Conservation (phyloP, 257 asterid species). For the Penstemon newberryi region DNA sequence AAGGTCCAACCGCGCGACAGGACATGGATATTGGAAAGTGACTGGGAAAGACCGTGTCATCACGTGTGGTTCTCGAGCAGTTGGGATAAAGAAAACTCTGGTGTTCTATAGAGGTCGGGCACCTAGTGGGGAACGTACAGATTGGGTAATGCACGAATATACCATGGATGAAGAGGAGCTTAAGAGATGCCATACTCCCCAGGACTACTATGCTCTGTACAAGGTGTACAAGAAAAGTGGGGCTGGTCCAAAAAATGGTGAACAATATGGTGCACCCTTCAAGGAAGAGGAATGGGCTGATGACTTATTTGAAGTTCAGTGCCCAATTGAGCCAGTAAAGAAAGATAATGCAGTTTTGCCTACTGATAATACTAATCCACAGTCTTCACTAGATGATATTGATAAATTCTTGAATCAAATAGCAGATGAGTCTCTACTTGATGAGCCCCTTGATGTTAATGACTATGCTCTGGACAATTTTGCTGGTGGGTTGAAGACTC, state of each 20-base stretch:
- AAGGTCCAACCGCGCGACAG: conserved; percentile 89
- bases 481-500: conserved; percentile 41
- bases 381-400: conserved; percentile 41
- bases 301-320: conserved; percentile 37
- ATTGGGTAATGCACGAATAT: conserved; percentile 99
- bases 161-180: conserved; percentile 60
- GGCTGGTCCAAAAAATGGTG: conserved; percentile 94
- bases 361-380: conserved; percentile 23
- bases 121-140: conserved; percentile 82
- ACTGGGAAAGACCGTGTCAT: conserved; percentile 92
- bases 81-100: conserved; percentile 94
- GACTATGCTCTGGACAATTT: conserved; percentile 36
- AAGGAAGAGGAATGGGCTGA: conserved; percentile 90
- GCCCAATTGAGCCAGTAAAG: conserved; percentile 26
- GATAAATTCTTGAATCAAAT: conserved; percentile 56
- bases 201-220: conserved; percentile 69
- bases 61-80: conserved; percentile 48
- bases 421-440: conserved; percentile 38
- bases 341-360: conserved; percentile 29
- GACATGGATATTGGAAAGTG: conserved; percentile 91
- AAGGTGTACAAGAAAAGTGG: conserved; percentile 93
- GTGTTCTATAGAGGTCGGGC: conserved; percentile 96
- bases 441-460: conserved; percentile 29
- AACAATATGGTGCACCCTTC: conserved; percentile 90
- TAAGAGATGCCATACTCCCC: conserved; percentile 57